Evolutionary conservation across 164 flowering plant species (phyloP).

Genomic region (Magnolia sinica): DNA sequence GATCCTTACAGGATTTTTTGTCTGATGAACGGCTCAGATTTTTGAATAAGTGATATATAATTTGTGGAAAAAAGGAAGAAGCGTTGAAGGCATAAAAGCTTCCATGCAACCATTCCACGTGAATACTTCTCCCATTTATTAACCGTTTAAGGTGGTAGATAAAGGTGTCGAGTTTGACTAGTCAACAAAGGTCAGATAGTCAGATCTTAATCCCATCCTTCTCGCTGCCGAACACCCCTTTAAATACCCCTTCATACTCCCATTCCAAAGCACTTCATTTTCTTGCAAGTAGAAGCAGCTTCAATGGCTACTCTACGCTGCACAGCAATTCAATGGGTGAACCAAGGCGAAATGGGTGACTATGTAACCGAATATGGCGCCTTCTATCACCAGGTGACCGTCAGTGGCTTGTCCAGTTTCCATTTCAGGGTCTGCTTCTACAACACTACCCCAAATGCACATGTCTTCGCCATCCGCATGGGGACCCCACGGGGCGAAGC

Average conservation of each 20-base stretch:
- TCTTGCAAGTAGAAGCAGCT: not conserved
- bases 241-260: not conserved
- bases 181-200: not conserved
- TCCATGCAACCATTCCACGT: too few relatives aligned
- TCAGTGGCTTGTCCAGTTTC: not conserved
- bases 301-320: conserved; percentile 2
- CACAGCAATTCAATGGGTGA: conserved; percentile 37
- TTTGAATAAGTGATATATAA: too few relatives aligned
- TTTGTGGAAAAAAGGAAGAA: too few relatives aligned
- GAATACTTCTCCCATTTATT: too few relatives aligned
- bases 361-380: conserved; percentile 41
- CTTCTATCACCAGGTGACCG: conserved; percentile 21
- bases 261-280: not conserved
- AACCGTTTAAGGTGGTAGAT: not conserved
- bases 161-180: not conserved
- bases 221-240: not conserved
- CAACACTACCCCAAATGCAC: conserved; percentile 32
- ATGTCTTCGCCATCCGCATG: conserved; percentile 24
- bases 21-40: too few relatives aligned
- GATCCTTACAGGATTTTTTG: too few relatives aligned
- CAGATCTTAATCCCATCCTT: not conserved
- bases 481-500: conserved; percentile 18
- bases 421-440: conserved; percentile 37
- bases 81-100: too few relatives aligned
- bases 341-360: conserved; percentile 38